Evolutionary conservation across 345 rosid species (phyloP), one percentile per base, ranked within the genome.

Genomic region (Eucalyptus polyanthemos): DNA sequence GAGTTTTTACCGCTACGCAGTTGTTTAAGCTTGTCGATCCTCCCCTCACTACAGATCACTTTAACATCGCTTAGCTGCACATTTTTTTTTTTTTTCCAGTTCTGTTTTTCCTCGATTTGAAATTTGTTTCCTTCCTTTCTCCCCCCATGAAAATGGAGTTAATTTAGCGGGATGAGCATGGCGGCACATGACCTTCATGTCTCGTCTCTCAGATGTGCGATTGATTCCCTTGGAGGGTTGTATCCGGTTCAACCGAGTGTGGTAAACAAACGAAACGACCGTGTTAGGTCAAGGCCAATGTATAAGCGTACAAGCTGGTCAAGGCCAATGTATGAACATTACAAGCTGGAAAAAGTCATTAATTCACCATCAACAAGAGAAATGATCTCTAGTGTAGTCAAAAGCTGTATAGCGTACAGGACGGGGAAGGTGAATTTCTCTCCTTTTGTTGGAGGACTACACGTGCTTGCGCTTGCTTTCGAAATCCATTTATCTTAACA

Each of bases 1-100:
- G 98, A 88, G 95, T 94, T 88, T 96, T 95, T 90, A 93, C 96
- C 86, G 91, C 93, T 88, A 92, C 91, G 29, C 95, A 96, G 65
- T 90, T 97, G 93, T 90, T 89, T 88, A 92, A 88, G 81, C 90
- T 93, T 22, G 80, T 91, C 81, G 91, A 90, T 42, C 92, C 92
- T 89, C 85, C 83, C 85, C 85, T 76, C 47, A 21, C 47, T 40
- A 40, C 47, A 22, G 47, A 76, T 76, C 27, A 21, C 27, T 76
- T 76, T 22, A 21, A 76, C 85, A 0, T 9, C 85, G 40, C 44
- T 21, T 76, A 76, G 85, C 85, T 21, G 47, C 4, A 21, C 15
- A 10, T 11, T 76, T 40, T 37, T 53, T 51, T 37, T 16, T 50
- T 53, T 14, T 76, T 76, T 40, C 47, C 85, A 40, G 29, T 76